Base-by-base conservation (phyloP, 768 basidiomycete species). In the Daedaleopsis sinensis region DNA sequence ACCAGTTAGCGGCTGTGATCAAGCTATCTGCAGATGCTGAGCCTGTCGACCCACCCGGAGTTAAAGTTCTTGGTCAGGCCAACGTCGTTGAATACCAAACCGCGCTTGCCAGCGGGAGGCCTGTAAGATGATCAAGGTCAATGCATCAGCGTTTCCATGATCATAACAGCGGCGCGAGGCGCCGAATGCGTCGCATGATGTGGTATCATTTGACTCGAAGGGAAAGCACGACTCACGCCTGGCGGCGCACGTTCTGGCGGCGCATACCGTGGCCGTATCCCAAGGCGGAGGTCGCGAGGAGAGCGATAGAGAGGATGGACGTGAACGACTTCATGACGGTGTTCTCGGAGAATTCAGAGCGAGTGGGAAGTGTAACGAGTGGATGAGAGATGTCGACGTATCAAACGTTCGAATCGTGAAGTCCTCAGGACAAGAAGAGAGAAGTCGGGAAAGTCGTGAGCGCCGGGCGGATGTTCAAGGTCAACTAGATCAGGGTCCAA, bases 81-180 rank as follows among this genome's bases (percentile, higher is more conserved):
- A 13, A 52, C 63, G 51, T 70, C 65, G 57, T 73, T 73, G 69
- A 65, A 73, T n/a, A 68, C 65, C 21, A 73, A 62, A 42, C 72
- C 72, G 53, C 69, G 68, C 68, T 73, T 73, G 61, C 37, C 37
- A 8, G 21, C 10, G 59, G 16, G 19, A 42, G 43, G 11, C 15
- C 37, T 8, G 21, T 13, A 27, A 10, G n/a, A 43, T 10, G 27
- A n/a, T n/a, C n/a, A n/a, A n/a, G 27, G 27, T 32, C 27, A 32
- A 32, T 32, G 27, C 27, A 32, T 32, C 27, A 32, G 27, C 27
- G 27, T 32, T 32, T 32, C 4, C 27, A 32, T 32, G 27, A 32
- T 32, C 27, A 7, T 32, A 32, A 32, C 27, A 32, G 27, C 27
- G 7, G 27, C 7, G 27, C 27, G 27, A 32, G 27, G 27, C 7